Percentiles rank a stretch among this genome's conserved stretches.
Conservation (phyloP, 768 basidiomycete species). For the Saitozyma podzolica region DNA sequence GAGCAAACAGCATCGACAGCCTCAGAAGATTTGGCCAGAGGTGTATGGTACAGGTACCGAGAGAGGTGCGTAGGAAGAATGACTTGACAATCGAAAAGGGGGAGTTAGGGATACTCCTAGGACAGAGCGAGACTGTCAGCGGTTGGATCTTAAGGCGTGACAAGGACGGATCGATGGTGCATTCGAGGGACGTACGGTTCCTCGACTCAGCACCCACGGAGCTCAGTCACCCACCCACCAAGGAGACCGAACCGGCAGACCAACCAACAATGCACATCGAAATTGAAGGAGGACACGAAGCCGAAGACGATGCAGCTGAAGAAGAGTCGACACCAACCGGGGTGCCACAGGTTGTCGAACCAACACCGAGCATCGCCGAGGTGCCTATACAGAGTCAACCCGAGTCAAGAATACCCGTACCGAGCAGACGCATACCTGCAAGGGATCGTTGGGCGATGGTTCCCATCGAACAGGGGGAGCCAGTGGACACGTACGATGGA, state of each 20-base stretch:
- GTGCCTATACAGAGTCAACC: too few relatives aligned
- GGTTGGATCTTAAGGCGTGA: background rate
- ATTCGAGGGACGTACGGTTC: background rate
- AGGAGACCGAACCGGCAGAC: background rate
- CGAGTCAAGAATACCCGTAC: too few relatives aligned
- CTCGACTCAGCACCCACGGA: background rate
- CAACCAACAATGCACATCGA: background rate
- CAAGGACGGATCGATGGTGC: background rate
- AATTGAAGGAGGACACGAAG: background rate
- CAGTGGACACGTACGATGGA: background rate
- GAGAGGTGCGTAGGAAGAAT: background rate
- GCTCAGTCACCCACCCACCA: background rate
- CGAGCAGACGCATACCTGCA: too few relatives aligned
- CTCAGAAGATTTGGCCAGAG: background rate
- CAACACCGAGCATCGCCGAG: background rate
- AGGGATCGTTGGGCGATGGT: too few relatives aligned
- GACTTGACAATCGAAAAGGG: constrained; percentile 2
- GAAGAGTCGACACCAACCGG: background rate
- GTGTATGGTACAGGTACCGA: constrained; percentile 3
- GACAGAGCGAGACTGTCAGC: background rate
- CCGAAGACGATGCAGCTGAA: background rate
- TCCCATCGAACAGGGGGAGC: background rate
- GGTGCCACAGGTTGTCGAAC: background rate
- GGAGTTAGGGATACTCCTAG: background rate
- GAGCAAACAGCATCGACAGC: background rate